Percentiles rank a stretch among this genome's conserved stretches.
Conservation (phyloP, 768 basidiomycete genomes). For the Amyloporia xantha region DNA sequence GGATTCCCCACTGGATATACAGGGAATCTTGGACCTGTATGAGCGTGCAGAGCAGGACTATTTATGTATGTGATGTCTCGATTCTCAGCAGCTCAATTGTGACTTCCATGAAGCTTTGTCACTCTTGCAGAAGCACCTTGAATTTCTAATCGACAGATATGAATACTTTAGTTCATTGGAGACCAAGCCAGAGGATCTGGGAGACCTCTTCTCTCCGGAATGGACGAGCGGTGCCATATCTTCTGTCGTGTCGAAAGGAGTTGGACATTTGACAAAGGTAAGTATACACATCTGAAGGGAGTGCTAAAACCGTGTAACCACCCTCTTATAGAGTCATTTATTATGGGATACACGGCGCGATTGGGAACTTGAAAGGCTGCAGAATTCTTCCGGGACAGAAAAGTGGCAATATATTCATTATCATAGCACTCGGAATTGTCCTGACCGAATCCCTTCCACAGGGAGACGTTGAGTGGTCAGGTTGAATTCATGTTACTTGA, state of each 20-base stretch:
- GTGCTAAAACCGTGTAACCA: neutral
- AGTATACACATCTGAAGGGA: constrained; percentile 4
- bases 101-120: constrained; percentile 52
- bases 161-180: constrained; percentile 30
- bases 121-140: constrained; percentile 59
- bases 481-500: constrained; percentile 54
- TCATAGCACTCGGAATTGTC: neutral
- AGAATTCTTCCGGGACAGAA: constrained; percentile 37
- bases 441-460: neutral
- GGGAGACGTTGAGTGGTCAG: constrained; percentile 41
- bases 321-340: constrained; percentile 58
- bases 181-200: constrained; percentile 41
- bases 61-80: constrained; percentile 54
- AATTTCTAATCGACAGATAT: constrained; percentile 45
- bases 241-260: constrained; percentile 48
- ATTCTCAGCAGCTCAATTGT: neutral
- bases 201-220: constrained; percentile 50
- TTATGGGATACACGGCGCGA: constrained; percentile 70
- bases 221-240: constrained; percentile 56
- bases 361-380: constrained; percentile 67
- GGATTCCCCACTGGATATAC: constrained; percentile 42
- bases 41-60: constrained; percentile 68
- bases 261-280: constrained; percentile 61
- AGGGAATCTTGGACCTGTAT: constrained; percentile 56
- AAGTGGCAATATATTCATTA: constrained; percentile 28